Percentiles rank a stretch among this genome's conserved stretches.
These are phyloP conservation scores for Diplosphaera chodatii DNA, from an alignment of 139 green algal species.

Conservation along the genomic window DNA sequence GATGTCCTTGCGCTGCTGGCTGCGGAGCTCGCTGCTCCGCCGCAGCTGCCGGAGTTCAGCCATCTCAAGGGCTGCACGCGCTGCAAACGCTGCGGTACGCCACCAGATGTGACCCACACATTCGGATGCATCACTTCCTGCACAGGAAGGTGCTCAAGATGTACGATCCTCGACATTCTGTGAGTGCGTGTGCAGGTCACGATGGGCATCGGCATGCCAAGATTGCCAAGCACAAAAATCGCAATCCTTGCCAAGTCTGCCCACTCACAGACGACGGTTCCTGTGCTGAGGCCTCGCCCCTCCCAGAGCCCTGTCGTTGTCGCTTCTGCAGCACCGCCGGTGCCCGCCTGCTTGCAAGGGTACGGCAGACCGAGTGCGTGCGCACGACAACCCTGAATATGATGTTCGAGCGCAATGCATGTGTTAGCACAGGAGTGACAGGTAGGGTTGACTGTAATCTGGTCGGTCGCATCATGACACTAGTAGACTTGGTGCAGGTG, in stretches of 20 bases:
- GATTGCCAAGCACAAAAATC: neutral
- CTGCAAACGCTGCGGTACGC: constrained; percentile 18
- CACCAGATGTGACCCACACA: no score
- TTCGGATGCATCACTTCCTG: no score
- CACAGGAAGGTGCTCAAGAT: no score
- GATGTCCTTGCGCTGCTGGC: constrained; percentile 11
- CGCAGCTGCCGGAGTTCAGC: neutral
- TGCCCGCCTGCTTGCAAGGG: neutral
- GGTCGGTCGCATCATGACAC: no score
- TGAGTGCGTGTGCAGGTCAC: no score
- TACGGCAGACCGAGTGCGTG: constrained; percentile 6
- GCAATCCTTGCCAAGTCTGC: neutral
- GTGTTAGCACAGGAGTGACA: no score
- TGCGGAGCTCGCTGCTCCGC: neutral
- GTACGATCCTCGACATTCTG: no score
- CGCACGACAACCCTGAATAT: no score
- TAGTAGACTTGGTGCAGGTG: no score
- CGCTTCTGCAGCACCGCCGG: neutral
- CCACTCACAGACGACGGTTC: neutral
- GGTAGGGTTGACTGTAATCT: no score
- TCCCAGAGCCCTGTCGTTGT: neutral
- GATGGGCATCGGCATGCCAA: neutral
- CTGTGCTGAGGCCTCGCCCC: neutral
- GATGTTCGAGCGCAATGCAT: no score
- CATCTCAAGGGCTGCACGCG: constrained; percentile 6